phyloP scores from a whole-genome alignment of 1,139 yeast species.

The Trichomonascaceae sp. region DNA sequence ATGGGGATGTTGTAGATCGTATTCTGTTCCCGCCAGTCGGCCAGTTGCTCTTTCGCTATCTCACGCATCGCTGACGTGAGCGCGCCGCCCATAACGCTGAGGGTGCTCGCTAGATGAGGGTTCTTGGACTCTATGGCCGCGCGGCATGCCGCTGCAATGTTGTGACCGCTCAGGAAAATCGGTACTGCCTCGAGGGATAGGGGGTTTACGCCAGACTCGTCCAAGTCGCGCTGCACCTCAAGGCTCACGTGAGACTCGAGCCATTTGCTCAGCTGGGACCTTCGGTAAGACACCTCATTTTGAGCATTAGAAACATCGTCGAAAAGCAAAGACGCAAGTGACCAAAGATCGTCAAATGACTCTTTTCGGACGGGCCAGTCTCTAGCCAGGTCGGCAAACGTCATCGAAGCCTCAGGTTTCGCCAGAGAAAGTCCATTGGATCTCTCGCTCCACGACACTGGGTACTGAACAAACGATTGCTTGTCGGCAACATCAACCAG shows the following conservation, averaged over 20 bases:
- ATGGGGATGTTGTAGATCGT: constrained; percentile 35
- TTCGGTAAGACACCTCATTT: no score
- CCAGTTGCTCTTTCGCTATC: constrained; percentile 36
- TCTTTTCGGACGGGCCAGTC: constrained; percentile 8
- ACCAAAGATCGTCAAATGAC: constrained; percentile 29
- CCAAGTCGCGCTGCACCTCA: constrained; percentile 26
- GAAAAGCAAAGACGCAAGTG: constrained; percentile 44
- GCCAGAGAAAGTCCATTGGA: constrained; percentile 9
- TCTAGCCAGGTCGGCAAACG: constrained; percentile 9
- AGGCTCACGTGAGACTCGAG: constrained; percentile 38
- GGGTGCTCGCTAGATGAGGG: constrained; percentile 54
- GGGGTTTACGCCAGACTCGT: constrained; percentile 17
- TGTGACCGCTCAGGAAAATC: constrained; percentile 40
- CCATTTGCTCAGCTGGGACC: constrained; percentile 31
- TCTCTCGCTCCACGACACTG: constrained; percentile 6
- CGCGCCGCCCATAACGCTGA: no score
- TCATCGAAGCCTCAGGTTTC: constrained; percentile 8
- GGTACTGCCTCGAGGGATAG: constrained; percentile 37
- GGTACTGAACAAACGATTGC: no score
- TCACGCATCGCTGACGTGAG: no score
- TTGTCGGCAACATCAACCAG: no score
- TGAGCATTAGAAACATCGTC: no score
- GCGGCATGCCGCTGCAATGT: constrained; percentile 47
- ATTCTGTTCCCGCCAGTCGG: constrained; percentile 45
- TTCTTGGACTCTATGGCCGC: constrained; percentile 46